Conservation (phyloP, 2,329 filamentous ascomycete genomes). For the Blastomyces emzantsi region DNA sequence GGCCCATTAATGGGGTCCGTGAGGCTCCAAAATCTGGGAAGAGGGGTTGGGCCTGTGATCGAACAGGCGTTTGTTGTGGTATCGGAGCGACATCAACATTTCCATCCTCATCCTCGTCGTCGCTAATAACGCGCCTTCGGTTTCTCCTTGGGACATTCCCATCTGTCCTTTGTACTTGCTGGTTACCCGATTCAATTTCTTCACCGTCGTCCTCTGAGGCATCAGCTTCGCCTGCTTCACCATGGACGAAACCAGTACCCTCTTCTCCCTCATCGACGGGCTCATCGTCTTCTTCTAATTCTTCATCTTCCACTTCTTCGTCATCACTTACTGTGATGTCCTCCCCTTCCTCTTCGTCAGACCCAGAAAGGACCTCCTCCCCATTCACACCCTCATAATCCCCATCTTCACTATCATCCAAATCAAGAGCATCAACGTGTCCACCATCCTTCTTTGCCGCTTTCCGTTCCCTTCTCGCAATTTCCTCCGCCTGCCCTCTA, state of each 20-base stretch:
- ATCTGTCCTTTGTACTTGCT: constrained; percentile 32
- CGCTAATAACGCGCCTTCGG: constrained; percentile 55
- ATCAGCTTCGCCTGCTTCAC: constrained; percentile 37
- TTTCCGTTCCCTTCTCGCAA: constrained; percentile 67
- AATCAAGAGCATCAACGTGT: constrained; percentile 39
- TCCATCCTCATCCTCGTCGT: constrained; percentile 54
- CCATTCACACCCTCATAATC: constrained; percentile 36
- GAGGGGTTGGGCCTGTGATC: constrained; percentile 40
- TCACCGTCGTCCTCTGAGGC: constrained; percentile 21
- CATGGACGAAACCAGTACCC: constrained; percentile 24
- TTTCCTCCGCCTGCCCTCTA: constrained; percentile 66
- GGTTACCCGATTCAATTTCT: constrained; percentile 20
- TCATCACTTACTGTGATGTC: constrained; percentile 19
- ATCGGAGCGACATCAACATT: constrained; percentile 26
- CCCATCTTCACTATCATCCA: constrained; percentile 44
- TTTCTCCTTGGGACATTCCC: constrained; percentile 41
- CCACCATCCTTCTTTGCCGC: constrained; percentile 56
- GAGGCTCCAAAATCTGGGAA: constrained; percentile 56
- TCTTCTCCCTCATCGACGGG: constrained; percentile 12
- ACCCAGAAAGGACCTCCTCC: constrained; percentile 22
- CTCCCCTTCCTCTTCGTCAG: constrained; percentile 23
- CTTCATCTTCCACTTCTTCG: constrained; percentile 17
- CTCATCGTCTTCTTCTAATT: constrained; percentile 19
- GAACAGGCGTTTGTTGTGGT: constrained; percentile 26
- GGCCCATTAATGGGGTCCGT: constrained; percentile 46